These are phyloP conservation scores for Psilocybe mexicana DNA, from an alignment of 1,284 basidiomycete genomes.

Conservation along the genomic window DNA sequence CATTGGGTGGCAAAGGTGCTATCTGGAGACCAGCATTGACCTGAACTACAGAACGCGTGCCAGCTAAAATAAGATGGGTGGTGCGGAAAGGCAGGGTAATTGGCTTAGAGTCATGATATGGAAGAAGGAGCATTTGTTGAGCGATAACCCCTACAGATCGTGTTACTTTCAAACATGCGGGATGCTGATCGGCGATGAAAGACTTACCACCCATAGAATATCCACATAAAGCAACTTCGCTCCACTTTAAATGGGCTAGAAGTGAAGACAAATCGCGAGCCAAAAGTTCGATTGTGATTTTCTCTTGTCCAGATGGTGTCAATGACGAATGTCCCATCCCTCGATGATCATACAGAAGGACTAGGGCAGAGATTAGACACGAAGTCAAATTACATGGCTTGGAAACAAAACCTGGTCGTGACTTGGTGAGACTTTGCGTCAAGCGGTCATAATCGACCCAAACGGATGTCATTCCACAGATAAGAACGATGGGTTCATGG, in stretches of 20 bases:
- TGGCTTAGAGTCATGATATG: slow-evolving; percentile 35
- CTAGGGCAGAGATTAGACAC: slow-evolving; percentile 12
- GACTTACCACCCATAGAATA: slow-evolving; percentile 45
- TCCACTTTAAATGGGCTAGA: slow-evolving; percentile 38
- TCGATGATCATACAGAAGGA: slow-evolving; percentile 32
- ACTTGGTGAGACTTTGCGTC: slow-evolving; percentile 26
- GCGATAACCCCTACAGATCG: slow-evolving; percentile 35
- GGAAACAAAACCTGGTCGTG: slow-evolving; percentile 30
- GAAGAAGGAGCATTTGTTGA: slow-evolving; percentile 46
- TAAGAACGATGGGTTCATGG: slow-evolving; percentile 33
- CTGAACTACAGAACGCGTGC: slow-evolving; percentile 30
- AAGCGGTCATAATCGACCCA: slow-evolving; percentile 35
- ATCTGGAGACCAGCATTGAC: slow-evolving; percentile 29
- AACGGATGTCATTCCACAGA: slow-evolving; percentile 34
- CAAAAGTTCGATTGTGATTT: slow-evolving; percentile 41
- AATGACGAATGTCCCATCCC: slow-evolving; percentile 40
- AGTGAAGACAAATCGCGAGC: slow-evolving; percentile 44
- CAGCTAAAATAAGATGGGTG: slow-evolving; percentile 41
- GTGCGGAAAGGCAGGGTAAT: slow-evolving; percentile 38
- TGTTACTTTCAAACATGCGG: background rate
- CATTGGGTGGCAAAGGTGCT: slow-evolving; percentile 17
- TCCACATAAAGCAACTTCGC: slow-evolving; percentile 41
- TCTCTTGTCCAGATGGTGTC: slow-evolving; percentile 31
- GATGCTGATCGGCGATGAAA: background rate
- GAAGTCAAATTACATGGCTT: too few species aligned